These are phyloP conservation scores for Phaffomyces antillensis DNA, from an alignment of 805 yeast species.

Conservation along the genomic window DNA sequence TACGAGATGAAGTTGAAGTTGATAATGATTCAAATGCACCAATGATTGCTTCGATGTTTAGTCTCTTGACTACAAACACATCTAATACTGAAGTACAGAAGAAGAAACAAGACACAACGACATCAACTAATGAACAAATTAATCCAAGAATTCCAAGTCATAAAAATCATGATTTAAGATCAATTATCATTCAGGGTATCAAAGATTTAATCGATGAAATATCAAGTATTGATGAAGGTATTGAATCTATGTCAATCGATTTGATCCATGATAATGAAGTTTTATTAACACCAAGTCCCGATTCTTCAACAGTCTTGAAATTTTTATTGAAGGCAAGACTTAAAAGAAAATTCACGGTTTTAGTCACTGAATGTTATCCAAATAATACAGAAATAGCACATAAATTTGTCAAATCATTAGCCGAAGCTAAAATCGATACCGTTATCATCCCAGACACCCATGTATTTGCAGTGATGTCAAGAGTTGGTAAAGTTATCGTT, in stretches of 20 bases:
- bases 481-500: slow-evolving; percentile 92
- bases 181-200: slow-evolving; percentile 85
- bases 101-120: slow-evolving; percentile 2
- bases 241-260: slow-evolving; percentile 86
- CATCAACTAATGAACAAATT: neutral
- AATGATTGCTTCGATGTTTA: slow-evolving; percentile 80
- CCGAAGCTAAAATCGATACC: slow-evolving; percentile 82
- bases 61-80: slow-evolving; percentile 54
- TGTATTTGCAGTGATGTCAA: slow-evolving; percentile 90
- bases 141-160: slow-evolving; percentile 19
- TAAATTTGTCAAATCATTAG: slow-evolving; percentile 67
- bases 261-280: slow-evolving; percentile 89
- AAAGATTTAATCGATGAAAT: slow-evolving; percentile 90
- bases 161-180: slow-evolving; percentile 56
- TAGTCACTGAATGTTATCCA: slow-evolving; percentile 89
- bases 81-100: slow-evolving; percentile 7
- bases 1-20: slow-evolving; percentile 68
- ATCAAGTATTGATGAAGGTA: slow-evolving; percentile 79
- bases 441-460: slow-evolving; percentile 90
- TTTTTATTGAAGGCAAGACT: slow-evolving; percentile 80
- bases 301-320: slow-evolving; percentile 79
- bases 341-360: slow-evolving; percentile 85
- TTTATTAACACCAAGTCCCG: slow-evolving; percentile 89
- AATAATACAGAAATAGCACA: slow-evolving; percentile 77
- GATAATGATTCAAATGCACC: slow-evolving; percentile 32